Evolutionary conservation across 805 yeast genomes (phyloP).

Genomic region (Candida vaughaniae): DNA sequence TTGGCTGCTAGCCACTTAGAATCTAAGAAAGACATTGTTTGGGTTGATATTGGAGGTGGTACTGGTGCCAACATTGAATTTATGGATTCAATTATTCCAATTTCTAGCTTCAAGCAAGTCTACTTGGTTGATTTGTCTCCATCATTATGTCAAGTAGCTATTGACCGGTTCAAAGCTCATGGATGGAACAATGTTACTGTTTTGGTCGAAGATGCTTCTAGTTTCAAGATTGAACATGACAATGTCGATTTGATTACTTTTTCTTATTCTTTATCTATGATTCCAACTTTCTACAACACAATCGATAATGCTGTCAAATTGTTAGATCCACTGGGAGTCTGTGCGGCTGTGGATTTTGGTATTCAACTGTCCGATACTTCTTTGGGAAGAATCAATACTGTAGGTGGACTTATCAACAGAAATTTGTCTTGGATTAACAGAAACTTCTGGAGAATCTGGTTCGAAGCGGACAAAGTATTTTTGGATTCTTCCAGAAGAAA

Average conservation of each 20-base stretch:
- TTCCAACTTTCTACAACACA: constrained; percentile 78
- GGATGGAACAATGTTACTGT: constrained; percentile 62
- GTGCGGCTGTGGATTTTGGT: constrained; percentile 78
- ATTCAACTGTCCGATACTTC: constrained; percentile 66
- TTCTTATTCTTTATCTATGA: constrained; percentile 82
- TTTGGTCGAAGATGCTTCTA: constrained; percentile 72
- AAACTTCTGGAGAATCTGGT: constrained; percentile 87
- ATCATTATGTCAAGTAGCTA: constrained; percentile 72
- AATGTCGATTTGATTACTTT: constrained; percentile 74
- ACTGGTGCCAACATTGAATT: constrained; percentile 80
- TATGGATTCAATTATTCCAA: constrained; percentile 58
- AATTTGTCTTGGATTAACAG: constrained; percentile 75
- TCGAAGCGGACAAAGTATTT: constrained; percentile 78
- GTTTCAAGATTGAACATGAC: constrained; percentile 48
- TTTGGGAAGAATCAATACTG: constrained; percentile 66
- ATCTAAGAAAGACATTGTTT: constrained; percentile 48
- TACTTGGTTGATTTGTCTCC: constrained; percentile 77
- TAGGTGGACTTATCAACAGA: constrained; percentile 72
- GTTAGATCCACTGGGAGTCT: constrained; percentile 57
- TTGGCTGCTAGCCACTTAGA: constrained; percentile 58
- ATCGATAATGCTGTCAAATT: constrained; percentile 61
- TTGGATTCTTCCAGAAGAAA: constrained; percentile 80
- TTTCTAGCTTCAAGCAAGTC: constrained; percentile 58
- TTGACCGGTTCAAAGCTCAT: constrained; percentile 46
- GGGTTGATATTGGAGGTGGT: constrained; percentile 87